Conservation (phyloP, 805 yeast genomes). For the Monosporozyma unispora region DNA sequence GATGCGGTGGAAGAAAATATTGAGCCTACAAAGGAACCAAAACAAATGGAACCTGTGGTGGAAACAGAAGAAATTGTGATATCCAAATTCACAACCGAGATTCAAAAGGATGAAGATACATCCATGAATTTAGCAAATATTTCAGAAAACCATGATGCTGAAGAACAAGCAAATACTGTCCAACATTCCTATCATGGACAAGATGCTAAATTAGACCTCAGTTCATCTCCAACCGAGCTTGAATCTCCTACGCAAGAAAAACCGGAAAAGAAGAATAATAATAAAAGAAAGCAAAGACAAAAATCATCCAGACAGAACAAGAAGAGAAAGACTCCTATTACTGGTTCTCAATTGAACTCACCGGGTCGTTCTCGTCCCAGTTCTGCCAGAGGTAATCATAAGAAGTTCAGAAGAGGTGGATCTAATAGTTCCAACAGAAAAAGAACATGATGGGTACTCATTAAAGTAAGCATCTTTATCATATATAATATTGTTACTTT, state of each 20-base stretch:
- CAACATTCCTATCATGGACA: too few relatives aligned
- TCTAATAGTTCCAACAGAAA: background rate
- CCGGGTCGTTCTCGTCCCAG: background rate
- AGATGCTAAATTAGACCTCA: too few relatives aligned
- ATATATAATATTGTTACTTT: too few relatives aligned
- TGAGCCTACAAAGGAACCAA: background rate
- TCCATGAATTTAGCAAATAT: too few relatives aligned
- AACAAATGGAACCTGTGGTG: background rate
- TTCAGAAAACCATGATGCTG: too few relatives aligned
- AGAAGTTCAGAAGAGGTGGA: slow-evolving; percentile 2
- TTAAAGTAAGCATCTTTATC: background rate
- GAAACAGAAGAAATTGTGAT: too few relatives aligned
- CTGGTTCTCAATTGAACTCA: slow-evolving; percentile 1
- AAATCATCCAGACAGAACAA: background rate
- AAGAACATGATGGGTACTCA: background rate
- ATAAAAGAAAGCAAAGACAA: background rate
- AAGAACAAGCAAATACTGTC: too few relatives aligned
- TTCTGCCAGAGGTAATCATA: background rate
- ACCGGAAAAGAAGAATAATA: too few relatives aligned
- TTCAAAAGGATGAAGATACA: background rate
- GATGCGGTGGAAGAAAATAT: background rate
- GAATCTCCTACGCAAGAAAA: too few relatives aligned
- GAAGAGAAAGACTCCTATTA: slow-evolving; percentile 7
- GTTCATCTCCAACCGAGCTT: background rate
- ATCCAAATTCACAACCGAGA: background rate